phyloP scores from a whole-genome alignment of 2,329 filamentous ascomycete genomes.

The Thielaviopsis cerberus region DNA sequence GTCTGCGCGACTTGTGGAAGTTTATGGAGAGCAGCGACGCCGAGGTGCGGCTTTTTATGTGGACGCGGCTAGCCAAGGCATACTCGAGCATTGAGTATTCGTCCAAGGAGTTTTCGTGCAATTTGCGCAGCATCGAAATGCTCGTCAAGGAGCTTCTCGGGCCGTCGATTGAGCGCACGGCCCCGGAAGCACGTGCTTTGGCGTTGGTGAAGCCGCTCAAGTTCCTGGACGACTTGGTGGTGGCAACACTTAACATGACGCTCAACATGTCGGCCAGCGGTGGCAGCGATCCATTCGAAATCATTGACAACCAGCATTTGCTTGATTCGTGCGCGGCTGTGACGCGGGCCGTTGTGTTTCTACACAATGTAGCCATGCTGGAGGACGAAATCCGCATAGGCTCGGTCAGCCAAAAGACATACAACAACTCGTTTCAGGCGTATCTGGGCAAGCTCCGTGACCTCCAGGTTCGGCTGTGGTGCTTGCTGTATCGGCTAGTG shows the following conservation, averaged over 20 bases:
- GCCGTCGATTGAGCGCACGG: constrained; percentile 43
- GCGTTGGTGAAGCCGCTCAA: constrained; percentile 60
- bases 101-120: constrained; percentile 77
- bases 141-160: constrained; percentile 44
- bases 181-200: constrained; percentile 46
- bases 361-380: constrained; percentile 63
- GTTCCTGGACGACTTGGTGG: constrained; percentile 58
- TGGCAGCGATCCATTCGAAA: constrained; percentile 41
- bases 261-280: constrained; percentile 40
- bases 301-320: constrained; percentile 64
- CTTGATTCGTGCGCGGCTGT: constrained; percentile 54
- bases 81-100: constrained; percentile 70
- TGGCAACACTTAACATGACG: constrained; percentile 49
- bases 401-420: constrained; percentile 41
- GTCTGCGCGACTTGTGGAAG: constrained; percentile 60
- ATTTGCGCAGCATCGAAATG: constrained; percentile 69
- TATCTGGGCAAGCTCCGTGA: constrained; percentile 56
- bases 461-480: constrained; percentile 76
- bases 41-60: constrained; percentile 68
- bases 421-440: constrained; percentile 34
- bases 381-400: constrained; percentile 76
- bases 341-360: constrained; percentile 49
- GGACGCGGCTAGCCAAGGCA: constrained; percentile 77
- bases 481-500: constrained; percentile 63
- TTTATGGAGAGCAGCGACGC: constrained; percentile 70